phyloP scores from a whole-genome alignment of 805 yeast species.

The Starmerella asiatica region DNA sequence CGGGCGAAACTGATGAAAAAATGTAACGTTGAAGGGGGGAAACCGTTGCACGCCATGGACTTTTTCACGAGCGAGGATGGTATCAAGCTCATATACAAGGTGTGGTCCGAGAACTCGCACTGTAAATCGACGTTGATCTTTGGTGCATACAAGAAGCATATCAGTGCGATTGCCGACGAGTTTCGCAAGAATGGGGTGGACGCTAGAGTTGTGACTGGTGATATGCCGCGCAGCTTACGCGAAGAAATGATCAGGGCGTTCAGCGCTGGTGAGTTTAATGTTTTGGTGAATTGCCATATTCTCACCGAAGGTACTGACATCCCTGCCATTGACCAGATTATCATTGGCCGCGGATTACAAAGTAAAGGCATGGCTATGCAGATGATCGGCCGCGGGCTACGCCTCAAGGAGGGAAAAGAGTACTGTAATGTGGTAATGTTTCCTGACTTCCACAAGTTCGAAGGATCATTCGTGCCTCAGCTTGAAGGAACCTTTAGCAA shows the following conservation, averaged over 20 bases:
- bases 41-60: neutral
- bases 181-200: conserved; percentile 49
- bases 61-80: conserved; percentile 11
- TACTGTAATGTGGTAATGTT: conserved; percentile 48
- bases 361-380: conserved; percentile 62
- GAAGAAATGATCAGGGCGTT: conserved; percentile 43
- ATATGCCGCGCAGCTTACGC: conserved; percentile 43
- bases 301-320: conserved; percentile 93
- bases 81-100: conserved; percentile 37
- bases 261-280: conserved; percentile 47
- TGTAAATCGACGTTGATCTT: conserved; percentile 60
- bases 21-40: neutral
- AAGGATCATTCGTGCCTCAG: conserved; percentile 9
- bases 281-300: conserved; percentile 74
- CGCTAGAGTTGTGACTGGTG: conserved; percentile 60
- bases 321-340: conserved; percentile 70
- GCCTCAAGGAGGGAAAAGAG: conserved; percentile 47
- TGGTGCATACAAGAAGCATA: conserved; percentile 63
- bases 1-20: neutral
- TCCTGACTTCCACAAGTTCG: conserved; percentile 9
- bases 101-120: conserved; percentile 36
- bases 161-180: conserved; percentile 37
- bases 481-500: neutral
- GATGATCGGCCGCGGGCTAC: conserved; percentile 83
- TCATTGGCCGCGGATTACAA: conserved; percentile 68